A percentile compares a stretch with the other conserved stretches of the same genome.
Conservation (phyloP, 139 green algal genomes). For the Auxenochlorella pyrenoidosa region DNA sequence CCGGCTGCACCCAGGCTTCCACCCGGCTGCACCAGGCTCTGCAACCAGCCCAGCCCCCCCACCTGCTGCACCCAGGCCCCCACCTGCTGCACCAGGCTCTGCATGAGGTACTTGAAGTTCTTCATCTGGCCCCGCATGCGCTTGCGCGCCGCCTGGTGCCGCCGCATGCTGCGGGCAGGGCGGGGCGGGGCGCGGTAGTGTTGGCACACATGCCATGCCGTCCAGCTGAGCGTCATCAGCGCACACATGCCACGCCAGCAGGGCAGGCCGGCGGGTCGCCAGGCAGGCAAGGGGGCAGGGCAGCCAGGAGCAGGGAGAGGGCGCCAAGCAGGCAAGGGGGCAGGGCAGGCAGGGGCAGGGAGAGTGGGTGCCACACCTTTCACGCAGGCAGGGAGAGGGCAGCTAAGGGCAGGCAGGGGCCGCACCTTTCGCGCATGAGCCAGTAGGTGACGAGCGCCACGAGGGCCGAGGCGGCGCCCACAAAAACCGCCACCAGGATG, state of each 20-base stretch:
- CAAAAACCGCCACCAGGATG: constrained; percentile 37
- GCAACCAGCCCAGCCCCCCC: too few species aligned
- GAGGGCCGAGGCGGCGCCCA: constrained; percentile 21
- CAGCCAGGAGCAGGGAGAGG: too few species aligned
- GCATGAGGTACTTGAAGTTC: constrained; percentile 65
- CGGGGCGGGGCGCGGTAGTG: neutral
- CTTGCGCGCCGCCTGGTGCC: constrained; percentile 39
- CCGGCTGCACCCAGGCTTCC: too few species aligned
- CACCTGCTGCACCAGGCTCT: constrained; percentile 48
- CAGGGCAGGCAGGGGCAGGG: too few species aligned
- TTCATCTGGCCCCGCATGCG: constrained; percentile 50
- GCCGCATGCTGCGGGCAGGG: constrained; percentile 1
- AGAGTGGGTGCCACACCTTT: constrained; percentile 27
- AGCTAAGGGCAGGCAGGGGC: neutral
- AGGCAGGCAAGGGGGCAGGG: too few species aligned
- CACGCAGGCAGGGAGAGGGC: neutral
- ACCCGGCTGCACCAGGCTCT: too few species aligned
- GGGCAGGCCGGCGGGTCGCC: too few species aligned
- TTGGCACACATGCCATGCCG: too few species aligned
- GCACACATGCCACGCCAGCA: too few species aligned
- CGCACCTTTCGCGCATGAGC: constrained; percentile 33
- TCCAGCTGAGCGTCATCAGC: too few species aligned
- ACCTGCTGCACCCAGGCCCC: too few species aligned
- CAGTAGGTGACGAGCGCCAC: constrained; percentile 41
- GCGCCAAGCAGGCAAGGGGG: too few species aligned